phyloP scores from a whole-genome alignment of 495 filamentous ascomycete genomes.

The Daldinia caldariorum region DNA sequence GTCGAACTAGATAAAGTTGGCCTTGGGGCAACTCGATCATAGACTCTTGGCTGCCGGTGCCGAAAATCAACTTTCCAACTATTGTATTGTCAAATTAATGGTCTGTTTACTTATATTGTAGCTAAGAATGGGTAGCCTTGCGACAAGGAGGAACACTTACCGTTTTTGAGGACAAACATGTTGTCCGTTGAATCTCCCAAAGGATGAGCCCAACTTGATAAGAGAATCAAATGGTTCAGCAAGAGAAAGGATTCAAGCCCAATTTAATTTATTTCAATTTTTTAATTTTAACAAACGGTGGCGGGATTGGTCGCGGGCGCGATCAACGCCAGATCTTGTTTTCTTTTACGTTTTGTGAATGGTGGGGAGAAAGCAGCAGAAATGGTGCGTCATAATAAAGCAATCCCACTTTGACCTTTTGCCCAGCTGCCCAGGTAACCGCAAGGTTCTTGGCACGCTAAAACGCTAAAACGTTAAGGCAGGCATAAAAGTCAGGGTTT shows the following conservation, averaged over 20 bases:
- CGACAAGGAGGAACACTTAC: conserved; percentile 38
- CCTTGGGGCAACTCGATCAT: conserved; percentile 95
- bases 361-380: conserved; percentile 4
- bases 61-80: conserved; percentile 95
- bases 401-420: conserved; percentile 25
- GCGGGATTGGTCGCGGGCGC: conserved; percentile 20
- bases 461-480: not conserved
- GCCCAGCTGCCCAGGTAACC: conserved; percentile 38
- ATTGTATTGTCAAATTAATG: conserved; percentile 29
- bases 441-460: not conserved
- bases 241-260: not conserved
- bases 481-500: not conserved
- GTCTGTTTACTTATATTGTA: not conserved
- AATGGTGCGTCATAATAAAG: conserved; percentile 44
- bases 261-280: not conserved
- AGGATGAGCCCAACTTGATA: not conserved
- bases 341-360: conserved; percentile 5
- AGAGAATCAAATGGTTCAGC: not conserved
- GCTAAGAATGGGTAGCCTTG: not conserved
- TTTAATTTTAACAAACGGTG: conserved; percentile 14
- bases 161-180: conserved; percentile 53
- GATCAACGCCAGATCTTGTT: conserved; percentile 17
- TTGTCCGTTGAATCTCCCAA: conserved; percentile 25
- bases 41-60: conserved; percentile 86
- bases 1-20: conserved; percentile 95